Evolutionary conservation across 176 grass and related monocot species (phyloP), one percentile per base, ranked within the genome.

Genomic region (Triticum turgidum): DNA sequence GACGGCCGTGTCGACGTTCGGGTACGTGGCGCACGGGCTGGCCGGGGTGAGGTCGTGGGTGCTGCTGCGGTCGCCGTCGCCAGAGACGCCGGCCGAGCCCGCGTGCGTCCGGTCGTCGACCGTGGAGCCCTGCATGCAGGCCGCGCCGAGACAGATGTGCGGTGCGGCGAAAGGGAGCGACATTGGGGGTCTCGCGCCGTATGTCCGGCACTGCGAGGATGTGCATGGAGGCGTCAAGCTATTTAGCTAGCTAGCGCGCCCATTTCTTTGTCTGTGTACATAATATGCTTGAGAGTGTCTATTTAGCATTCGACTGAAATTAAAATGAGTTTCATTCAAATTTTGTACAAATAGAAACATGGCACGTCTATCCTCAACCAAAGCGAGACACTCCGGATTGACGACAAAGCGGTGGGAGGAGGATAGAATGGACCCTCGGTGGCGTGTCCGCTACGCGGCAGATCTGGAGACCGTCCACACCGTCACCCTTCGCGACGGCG

Each of bases 181-280:
- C 77, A 44, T 82, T 9, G 83, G 82, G 8, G 24, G 61, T 4
- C 29, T 90, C 38, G 85, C 79, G 30, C 91, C 89, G 14, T 58
- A 92, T 88, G 80, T 86, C 47, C 90, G 70, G 58, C 94, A 92
- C 64, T 97, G 91, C n/a, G 94, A 86, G 63, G 91, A 97, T 61
- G 73, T 83, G 11, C 38, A 64, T 11, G 39, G 47, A 17, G 94
- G 91, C 27, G 29, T 96, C 17, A 96, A 96, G 75, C 22, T 94
- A 30, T 90, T 92, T 24, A 70, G 85, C 54, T 85, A 80, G 0
- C 25, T 85, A 80, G 0, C 29, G 20, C 17, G 54, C 7, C 1
- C 12, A 37, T 66, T 15, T 51, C 11, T 51, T 15, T 51, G 47
- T 15, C 13, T 0, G 47, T 51, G 47, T 15, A 51, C 47, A 51